Conservation (phyloP, 139 green algal genomes). For the Chlamydomonas sp. region DNA sequence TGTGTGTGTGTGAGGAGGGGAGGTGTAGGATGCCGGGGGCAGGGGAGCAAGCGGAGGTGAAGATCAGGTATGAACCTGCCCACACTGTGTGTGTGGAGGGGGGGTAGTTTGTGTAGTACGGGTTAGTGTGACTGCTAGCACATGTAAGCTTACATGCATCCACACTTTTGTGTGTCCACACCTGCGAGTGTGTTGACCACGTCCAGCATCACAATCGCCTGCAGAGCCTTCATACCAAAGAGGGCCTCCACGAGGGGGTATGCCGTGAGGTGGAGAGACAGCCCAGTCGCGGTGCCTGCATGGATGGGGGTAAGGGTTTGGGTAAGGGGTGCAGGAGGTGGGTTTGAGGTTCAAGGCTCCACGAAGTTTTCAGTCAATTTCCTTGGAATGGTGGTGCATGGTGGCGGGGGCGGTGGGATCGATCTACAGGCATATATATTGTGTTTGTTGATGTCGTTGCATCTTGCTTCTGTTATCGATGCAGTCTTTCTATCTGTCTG, state of each 20-base stretch:
- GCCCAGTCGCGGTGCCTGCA: neutral
- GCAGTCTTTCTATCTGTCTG: no score
- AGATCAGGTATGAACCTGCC: neutral
- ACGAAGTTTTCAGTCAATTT: no score
- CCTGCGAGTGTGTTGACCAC: constrained; percentile 3
- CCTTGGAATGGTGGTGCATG: no score
- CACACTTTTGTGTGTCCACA: neutral
- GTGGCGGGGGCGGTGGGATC: no score
- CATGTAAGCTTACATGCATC: neutral
- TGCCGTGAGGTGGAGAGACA: constrained; percentile 8
- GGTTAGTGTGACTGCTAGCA: neutral
- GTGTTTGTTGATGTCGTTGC: no score
- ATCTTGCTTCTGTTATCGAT: no score
- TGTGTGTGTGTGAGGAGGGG: no score
- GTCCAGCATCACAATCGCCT: constrained; percentile 5
- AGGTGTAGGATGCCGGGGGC: no score
- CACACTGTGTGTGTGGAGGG: neutral
- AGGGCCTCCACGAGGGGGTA: constrained; percentile 8
- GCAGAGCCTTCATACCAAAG: neutral
- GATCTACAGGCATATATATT: no score
- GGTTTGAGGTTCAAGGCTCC: no score
- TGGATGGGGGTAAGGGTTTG: neutral
- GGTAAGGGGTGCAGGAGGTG: no score
- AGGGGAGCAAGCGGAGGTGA: neutral
- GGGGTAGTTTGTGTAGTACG: neutral